Percentiles rank a stretch among this genome's conserved stretches.
Evolutionary conservation across 805 yeast genomes (phyloP).

Genomic region (Scheffersomyces stipitis): DNA sequence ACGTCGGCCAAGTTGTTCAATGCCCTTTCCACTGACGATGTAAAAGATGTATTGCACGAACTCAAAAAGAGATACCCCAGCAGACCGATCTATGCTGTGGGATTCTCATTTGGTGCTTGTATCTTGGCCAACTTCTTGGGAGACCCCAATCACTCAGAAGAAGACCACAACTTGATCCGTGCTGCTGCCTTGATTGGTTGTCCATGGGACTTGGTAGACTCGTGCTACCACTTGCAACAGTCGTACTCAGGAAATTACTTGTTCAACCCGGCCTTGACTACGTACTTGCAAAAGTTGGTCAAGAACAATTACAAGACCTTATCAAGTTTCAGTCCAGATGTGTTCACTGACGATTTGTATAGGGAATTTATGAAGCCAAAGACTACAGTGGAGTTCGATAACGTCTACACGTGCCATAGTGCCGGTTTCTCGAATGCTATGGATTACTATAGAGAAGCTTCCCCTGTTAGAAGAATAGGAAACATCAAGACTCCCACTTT

Average conservation of each 20-base stretch:
- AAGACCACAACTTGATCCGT: slow-evolving; percentile 29
- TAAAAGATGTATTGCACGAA: slow-evolving; percentile 53
- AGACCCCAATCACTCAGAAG: slow-evolving; percentile 30
- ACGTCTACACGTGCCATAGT: slow-evolving; percentile 59
- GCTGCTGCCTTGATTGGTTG: slow-evolving; percentile 60
- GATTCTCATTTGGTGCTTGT: slow-evolving; percentile 79
- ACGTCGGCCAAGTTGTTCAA: slow-evolving; percentile 70
- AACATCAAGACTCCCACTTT: slow-evolving; percentile 63
- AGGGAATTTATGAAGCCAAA: slow-evolving; percentile 16
- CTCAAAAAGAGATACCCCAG: slow-evolving; percentile 54
- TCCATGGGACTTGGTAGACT: slow-evolving; percentile 72
- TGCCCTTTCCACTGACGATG: slow-evolving; percentile 72
- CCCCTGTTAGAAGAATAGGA: slow-evolving; percentile 53
- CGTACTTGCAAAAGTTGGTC: slow-evolving; percentile 31
- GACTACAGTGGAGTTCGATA: slow-evolving; percentile 59
- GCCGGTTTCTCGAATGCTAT: slow-evolving; percentile 63
- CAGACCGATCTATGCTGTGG: slow-evolving; percentile 65
- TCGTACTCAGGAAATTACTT: slow-evolving; percentile 36
- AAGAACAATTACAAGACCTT: slow-evolving; percentile 36
- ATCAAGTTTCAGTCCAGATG: slow-evolving; percentile 23
- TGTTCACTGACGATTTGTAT: slow-evolving; percentile 24
- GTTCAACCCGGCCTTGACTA: slow-evolving; percentile 32
- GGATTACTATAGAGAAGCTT: slow-evolving; percentile 65
- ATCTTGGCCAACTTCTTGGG: slow-evolving; percentile 73
- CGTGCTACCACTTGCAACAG: slow-evolving; percentile 43